Evolutionary conservation across 257 asterid species (phyloP).

Genomic region (Solanum stenotomum): DNA sequence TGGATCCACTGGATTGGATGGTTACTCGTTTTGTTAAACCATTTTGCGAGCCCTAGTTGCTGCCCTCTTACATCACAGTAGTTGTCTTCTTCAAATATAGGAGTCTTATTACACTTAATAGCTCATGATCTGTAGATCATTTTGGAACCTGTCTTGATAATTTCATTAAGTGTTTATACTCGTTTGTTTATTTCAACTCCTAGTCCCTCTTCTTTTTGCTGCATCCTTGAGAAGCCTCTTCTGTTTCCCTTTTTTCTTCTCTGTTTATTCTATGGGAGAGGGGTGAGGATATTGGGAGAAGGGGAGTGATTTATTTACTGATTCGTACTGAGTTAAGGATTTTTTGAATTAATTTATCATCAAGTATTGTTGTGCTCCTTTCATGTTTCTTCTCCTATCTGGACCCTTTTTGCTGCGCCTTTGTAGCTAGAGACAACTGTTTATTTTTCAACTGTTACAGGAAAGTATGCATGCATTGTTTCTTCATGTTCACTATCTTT

Average conservation of each 20-base stretch:
- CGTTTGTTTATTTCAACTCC: not conserved
- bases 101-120: not conserved
- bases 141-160: not conserved
- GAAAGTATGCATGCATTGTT: not conserved
- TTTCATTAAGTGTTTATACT: not conserved
- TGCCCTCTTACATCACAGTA: not conserved
- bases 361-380: not conserved
- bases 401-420: not conserved
- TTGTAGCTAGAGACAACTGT: not conserved
- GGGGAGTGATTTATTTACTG: not conserved
- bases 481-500: not conserved
- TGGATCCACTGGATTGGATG: not conserved
- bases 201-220: not conserved
- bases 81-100: not conserved
- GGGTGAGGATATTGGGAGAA: not conserved
- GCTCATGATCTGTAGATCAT: not conserved
- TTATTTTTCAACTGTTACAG: not conserved
- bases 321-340: not conserved
- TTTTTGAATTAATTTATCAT: not conserved
- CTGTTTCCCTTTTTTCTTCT: not conserved
- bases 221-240: not conserved
- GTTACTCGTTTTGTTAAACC: not conserved
- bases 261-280: not conserved
- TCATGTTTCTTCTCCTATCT: not conserved
- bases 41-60: not conserved